A percentile compares a stretch with the other conserved stretches of the same genome.
phyloP scores from a whole-genome alignment of 2,329 filamentous ascomycete species.

The Pseudopyrenochaeta lycopersici region DNA sequence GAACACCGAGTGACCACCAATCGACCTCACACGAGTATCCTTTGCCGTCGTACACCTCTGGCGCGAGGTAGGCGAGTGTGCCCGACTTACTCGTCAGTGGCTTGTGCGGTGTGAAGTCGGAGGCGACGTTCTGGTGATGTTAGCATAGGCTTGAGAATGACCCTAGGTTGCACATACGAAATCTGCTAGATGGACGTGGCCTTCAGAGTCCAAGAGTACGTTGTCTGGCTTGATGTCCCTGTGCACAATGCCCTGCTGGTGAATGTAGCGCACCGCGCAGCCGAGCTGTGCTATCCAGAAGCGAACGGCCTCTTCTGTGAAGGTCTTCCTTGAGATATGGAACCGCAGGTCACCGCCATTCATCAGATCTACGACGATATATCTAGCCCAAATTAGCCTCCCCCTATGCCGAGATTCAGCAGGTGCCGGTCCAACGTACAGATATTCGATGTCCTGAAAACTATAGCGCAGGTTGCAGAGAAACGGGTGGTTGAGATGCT shows the following conservation, averaged over 20 bases:
- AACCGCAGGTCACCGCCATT: slow-evolving; percentile 96
- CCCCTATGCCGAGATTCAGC: background rate
- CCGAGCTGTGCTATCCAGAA: slow-evolving; percentile 98
- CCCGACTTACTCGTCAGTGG: slow-evolving; percentile 94
- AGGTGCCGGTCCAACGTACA: slow-evolving; percentile 67
- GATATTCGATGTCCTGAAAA: slow-evolving; percentile 98
- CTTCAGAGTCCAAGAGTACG: slow-evolving; percentile 52
- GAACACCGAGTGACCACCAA: slow-evolving; percentile 97
- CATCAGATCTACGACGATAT: slow-evolving; percentile 98
- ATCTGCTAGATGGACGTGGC: slow-evolving; percentile 94
- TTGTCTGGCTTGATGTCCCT: slow-evolving; percentile 55
- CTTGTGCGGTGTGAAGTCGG: slow-evolving; percentile 85
- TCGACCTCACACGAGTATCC: slow-evolving; percentile 92
- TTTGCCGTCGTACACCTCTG: slow-evolving; percentile 90
- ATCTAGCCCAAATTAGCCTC: slow-evolving; percentile 58
- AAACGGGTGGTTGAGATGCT: slow-evolving; percentile 97
- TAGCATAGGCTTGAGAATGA: slow-evolving; percentile 35
- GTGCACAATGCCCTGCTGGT: slow-evolving; percentile 54
- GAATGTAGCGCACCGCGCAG: slow-evolving; percentile 75
- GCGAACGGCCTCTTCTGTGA: slow-evolving; percentile 94
- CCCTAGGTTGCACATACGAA: slow-evolving; percentile 71
- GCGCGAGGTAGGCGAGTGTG: slow-evolving; percentile 92
- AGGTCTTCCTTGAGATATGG: slow-evolving; percentile 96
- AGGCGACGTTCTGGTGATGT: slow-evolving; percentile 84
- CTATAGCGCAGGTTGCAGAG: slow-evolving; percentile 98